Evolutionary conservation across 371 early-diverging fungal genomes (phyloP).

Genomic region (Conidiobolus incongruus): DNA sequence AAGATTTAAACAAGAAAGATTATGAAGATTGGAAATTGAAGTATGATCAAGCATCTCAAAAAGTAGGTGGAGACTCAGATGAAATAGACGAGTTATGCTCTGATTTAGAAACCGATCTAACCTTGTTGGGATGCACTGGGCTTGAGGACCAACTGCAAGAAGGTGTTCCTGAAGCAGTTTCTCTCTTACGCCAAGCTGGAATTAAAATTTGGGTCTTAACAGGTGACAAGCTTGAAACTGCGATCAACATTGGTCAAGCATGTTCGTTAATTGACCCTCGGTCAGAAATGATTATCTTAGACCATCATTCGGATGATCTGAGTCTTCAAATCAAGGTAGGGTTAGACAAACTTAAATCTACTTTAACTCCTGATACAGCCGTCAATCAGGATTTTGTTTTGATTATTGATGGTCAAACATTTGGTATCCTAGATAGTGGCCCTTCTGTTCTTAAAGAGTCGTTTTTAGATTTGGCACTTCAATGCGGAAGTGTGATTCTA

Average conservation of each 20-base stretch:
- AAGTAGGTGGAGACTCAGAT: conserved; percentile 50
- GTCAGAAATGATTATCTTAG: conserved; percentile 59
- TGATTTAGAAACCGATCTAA: conserved; percentile 53
- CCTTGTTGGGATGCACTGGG: conserved; percentile 81
- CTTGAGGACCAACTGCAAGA: conserved; percentile 98
- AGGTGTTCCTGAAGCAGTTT: conserved; percentile 82
- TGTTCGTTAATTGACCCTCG: no score
- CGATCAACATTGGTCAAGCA: conserved; percentile 92
- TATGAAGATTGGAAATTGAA: conserved; percentile 42
- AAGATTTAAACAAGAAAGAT: conserved; percentile 27
- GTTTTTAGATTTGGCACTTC: conserved; percentile 50
- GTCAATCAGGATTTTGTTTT: no score
- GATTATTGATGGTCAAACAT: conserved; percentile 75
- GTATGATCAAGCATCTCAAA: conserved; percentile 46
- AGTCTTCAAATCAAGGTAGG: no score
- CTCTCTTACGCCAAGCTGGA: conserved; percentile 61
- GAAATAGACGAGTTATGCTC: conserved; percentile 45
- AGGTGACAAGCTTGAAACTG: conserved; percentile 98
- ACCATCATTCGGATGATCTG: conserved; percentile 37
- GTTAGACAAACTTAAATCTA: no score
- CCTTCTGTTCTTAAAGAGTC: conserved; percentile 23
- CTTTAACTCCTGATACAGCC: no score
- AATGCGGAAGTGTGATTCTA: conserved; percentile 76
- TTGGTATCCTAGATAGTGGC: conserved; percentile 46
- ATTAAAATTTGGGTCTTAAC: conserved; percentile 98